Base-by-base conservation (phyloP, 768 basidiomycete species). In the Dioszegia hungarica region DNA sequence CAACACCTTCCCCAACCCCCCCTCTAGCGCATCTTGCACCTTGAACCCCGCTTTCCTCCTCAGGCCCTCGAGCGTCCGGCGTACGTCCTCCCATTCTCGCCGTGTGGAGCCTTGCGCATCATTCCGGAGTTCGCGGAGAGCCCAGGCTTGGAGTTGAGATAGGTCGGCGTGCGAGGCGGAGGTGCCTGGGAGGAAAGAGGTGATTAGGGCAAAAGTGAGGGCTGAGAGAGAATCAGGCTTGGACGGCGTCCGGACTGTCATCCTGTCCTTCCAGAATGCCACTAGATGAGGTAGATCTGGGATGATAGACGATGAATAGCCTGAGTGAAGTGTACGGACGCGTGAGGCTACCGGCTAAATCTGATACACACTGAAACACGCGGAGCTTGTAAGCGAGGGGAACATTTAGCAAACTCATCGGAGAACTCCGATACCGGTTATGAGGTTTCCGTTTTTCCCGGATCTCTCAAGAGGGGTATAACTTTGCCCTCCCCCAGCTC, bases 1-100 rank as follows among this genome's bases (percentile, higher is more conserved):
- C 20, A 58, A 6, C 6, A 54, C 57, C 39, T 66, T 61, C 9
- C 58, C 57, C 20, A 72, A 36, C 14, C 57, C 70, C 12, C 66
- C 70, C 5, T 66, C 67, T 0, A 69, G 46, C 38, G 66, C 67
- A 19, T 49, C 41, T 49, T 69, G 67, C 0, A 72, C 62, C 22
- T 59, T 55, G 17, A 72, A 49, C 27, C 48, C 34, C n/a, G 66
- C 59, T 17, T 59, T 58, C 27, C 49, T 31, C 11, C 56, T 51
- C 28, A 68, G 20, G 8, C 61, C 63, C 11, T 57, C 22, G 8
- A 72, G 15, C 20, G 40, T 28, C 19, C 33, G 22, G 6, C 36
- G 17, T 9, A 63, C 59, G 28, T 72, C 70, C n/a, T 41, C 49
- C 70, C 70, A 72, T 47, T 64, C 66, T 34, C 60, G 57, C 27